These are phyloP conservation scores for Floccularia luteovirens DNA, from an alignment of 768 basidiomycete genomes.

Conservation along the genomic window DNA sequence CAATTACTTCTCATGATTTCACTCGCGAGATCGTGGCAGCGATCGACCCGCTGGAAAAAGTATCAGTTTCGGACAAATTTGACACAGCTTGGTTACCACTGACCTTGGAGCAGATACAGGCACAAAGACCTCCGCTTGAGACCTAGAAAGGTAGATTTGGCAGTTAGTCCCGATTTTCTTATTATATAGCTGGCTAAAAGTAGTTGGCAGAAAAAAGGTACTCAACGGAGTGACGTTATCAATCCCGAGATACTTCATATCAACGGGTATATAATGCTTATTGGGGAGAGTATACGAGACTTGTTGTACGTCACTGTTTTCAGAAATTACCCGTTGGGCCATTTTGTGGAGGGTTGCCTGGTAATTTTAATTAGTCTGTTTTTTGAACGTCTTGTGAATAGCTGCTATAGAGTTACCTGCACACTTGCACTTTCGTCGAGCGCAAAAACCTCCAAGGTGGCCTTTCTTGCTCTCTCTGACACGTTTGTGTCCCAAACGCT, in stretches of 20 bases:
- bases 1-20: too few species aligned
- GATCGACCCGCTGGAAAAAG: too few species aligned
- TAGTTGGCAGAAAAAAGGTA: too few species aligned
- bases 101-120: too few species aligned
- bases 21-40: too few species aligned
- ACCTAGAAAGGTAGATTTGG: too few species aligned
- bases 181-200: too few species aligned
- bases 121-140: too few species aligned
- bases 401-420: conserved; percentile 45
- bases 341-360: conserved; percentile 93
- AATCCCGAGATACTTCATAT: conserved; percentile 66
- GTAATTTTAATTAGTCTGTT: background rate
- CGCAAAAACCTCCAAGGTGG: conserved; percentile 79
- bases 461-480: conserved; percentile 44
- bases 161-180: too few species aligned
- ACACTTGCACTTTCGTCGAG: conserved; percentile 87
- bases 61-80: too few species aligned
- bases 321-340: conserved; percentile 62
- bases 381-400: background rate
- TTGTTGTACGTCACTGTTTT: conserved; percentile 49
- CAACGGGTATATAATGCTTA: conserved; percentile 90
- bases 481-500: conserved; percentile 51
- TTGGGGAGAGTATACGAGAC: conserved; percentile 82
- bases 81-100: too few species aligned
- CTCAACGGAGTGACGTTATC: conserved; percentile 72